Evolutionary conservation across 2,329 filamentous ascomycete genomes (phyloP), one percentile per base, ranked within the genome.

Genomic region (Delphinella strobiligena): DNA sequence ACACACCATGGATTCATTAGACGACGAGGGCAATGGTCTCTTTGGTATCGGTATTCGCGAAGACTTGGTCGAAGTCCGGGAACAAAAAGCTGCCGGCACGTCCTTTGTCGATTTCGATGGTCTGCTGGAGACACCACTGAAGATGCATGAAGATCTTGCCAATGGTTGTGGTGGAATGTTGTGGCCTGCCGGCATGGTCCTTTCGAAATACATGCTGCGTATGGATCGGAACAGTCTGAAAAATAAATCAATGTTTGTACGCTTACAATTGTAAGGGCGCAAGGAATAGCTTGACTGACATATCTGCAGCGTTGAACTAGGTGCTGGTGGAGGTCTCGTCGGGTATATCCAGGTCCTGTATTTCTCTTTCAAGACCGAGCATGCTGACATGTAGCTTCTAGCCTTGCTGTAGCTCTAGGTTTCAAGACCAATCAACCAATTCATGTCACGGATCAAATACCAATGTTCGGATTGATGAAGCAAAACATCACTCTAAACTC

Each of bases 111-210:
- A 71, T 27, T 91, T 96, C 54, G 80, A 82, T 46, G 81, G 83
- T 30, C 71, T 91, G 38, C 69, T 95, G 24, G 27, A 51, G 15
- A 65, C 72, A 35, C 78, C 82, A 33, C 70, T 96, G 45, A 69
- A 74, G 44, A 74, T 96, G 12, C 82, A 84, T 53, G 87, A 95
- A 60, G 88, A 96, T 60, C 72, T 94, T 35, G 76, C 75, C 42
- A 76, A 83, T 47, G 91, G 91, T 45, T 96, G 91, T 60, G 91
- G 91, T 36, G 91, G 91, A 2, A 84, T 93, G 61, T 72, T 93
- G 9, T 96, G 91, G 91, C 89, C 88, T 3, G 89, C 89, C 1
- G 91, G 91, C 9, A 82, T 93, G 77, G 75, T 91, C 12, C 68
- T 98, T 38, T 75, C 82, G 15, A 85, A 81, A 60, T 93, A 96